Evolutionary conservation across 352 stramenopile species (phyloP), one percentile per base, ranked within the genome.

Genomic region (Phytopythium ostracodes): DNA sequence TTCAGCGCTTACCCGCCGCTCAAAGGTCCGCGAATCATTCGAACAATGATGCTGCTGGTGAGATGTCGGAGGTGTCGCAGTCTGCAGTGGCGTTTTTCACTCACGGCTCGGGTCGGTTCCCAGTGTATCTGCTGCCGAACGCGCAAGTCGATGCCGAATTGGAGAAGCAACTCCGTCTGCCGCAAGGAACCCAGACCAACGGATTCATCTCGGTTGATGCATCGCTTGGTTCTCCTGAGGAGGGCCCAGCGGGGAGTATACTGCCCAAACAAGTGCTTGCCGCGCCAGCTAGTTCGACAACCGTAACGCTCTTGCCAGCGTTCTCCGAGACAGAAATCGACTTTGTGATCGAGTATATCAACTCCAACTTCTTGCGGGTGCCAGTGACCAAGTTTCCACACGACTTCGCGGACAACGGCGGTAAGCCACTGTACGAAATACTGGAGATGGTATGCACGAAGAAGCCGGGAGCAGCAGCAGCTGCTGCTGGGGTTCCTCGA

Each of bases 371-470:
- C 56, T 66, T 94, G 10, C 71, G 76, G 1, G 81, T 67, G 8
- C 81, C 85, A 0, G 73, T 97, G 11, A 60, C 64, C 12, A 67
- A 68, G 7, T 96, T 98, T 51, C 91, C 91, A 0, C 60, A 85
- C 1, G 88, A 96, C 38, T 76, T 98, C 46, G 63, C 94, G 3
- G 73, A 96, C 35, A 70, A 59, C 14, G 70, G 78, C 35, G 94
- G 91, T 4, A 89, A 90, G 36, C 85, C 85, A 0, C 46, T 94
- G 33, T 94, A 92, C 50, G 95, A 98, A 35, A 68, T 96, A 31
- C 75, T 98, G 5, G 92, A 98, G 36, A 86, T 91, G 65, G 75
- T 98, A 20, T 93, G 89, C 35, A 77, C 87, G 0, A 97, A 96
- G 64, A 91, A 92, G 15, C 74, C 96, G 20, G 86, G 68, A 10